Base-by-base conservation (phyloP, 2,329 filamentous ascomycete genomes). In the Cercospora berteroae region DNA sequence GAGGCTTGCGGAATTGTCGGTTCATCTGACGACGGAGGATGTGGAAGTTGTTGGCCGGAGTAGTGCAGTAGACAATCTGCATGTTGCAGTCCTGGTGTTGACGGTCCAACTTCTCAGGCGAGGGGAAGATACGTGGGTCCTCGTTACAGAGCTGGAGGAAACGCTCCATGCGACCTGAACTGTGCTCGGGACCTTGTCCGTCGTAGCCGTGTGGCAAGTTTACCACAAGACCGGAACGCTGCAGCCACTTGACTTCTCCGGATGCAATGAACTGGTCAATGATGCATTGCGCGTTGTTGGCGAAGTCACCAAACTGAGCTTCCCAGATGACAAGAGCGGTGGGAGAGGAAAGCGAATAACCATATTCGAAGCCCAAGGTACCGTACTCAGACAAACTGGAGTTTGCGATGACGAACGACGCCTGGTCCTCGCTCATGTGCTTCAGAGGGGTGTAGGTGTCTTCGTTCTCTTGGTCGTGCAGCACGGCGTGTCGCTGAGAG, bases 61-160 rank as follows among this genome's bases (percentile, higher is more conserved):
- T 92, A n/a, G 95, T 99, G 88, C 96, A 94, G 85, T 95, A 97
- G 65, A 90, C 93, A 79, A 99, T 91, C 84, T 99, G 95, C 89
- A 99, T 96, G 84, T 99, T 99, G 86, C 93, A 97, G 83, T 99
- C 95, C 84, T 99, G 95, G 84, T 99, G 95, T 82, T 98, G 95
- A 74, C 95, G 93, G 64, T 96, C 90, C 69, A 98, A 88, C 85
- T 95, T 97, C 73, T 97, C 93, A 33, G 87, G 85, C 1, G 88
- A 86, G 63, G 95, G 95, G 89, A 93, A 99, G 76, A 95, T 87
- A 71, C 95, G 92, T 65, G 95, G 94, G 78, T 99, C 95, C 61
- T 99, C 95, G 82, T 98, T 98, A 83, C 91, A 95, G 68, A 99
- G 89, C 82, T 98, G 95, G 71, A 99, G 87, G 83, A 96, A 99